Evolutionary conservation across 2,329 filamentous ascomycete genomes (phyloP).

Genomic region (Paraphaeosphaeria sporulosa): DNA sequence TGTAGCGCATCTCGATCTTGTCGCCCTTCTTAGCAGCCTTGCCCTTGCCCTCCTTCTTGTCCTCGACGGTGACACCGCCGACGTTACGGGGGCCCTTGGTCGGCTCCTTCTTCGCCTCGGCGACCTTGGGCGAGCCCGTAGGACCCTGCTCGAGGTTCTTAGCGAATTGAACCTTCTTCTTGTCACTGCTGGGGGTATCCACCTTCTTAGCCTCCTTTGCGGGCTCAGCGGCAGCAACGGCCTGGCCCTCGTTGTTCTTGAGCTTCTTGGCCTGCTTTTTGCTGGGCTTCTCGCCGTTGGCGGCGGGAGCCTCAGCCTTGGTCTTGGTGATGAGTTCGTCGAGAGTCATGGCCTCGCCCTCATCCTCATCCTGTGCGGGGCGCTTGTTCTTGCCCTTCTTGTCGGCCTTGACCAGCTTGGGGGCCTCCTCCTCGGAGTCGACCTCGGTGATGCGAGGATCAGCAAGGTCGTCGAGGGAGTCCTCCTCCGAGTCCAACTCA

Average conservation of each 20-base stretch:
- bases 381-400: conserved; percentile 91
- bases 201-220: conserved; percentile 63
- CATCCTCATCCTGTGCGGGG: conserved; percentile 71
- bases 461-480: conserved; percentile 66
- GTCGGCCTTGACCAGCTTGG: conserved; percentile 58
- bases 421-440: conserved; percentile 74
- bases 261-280: conserved; percentile 99
- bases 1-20: conserved; percentile 93
- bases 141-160: conserved; percentile 99
- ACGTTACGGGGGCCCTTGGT: conserved; percentile 74
- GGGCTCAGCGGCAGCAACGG: conserved; percentile 66
- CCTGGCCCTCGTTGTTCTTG: conserved; percentile 97
- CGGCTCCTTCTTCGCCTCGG: conserved; percentile 60
- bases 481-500: conserved; percentile 52
- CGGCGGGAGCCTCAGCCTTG: conserved; percentile 58
- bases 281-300: conserved; percentile 77
- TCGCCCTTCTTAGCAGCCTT: conserved; percentile 88
- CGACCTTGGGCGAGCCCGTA: conserved; percentile 64
- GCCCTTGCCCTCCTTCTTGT: conserved; percentile 90
- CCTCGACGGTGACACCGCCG: conserved; percentile 89
- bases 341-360: conserved; percentile 67
- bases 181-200: conserved; percentile 55
- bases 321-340: conserved; percentile 86
- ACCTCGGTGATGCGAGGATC: conserved; percentile 86
- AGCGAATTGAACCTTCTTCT: conserved; percentile 98